Evolutionary conservation across 2,329 filamentous ascomycete species (phyloP).

Genomic region (Colletotrichum sansevieriae): DNA sequence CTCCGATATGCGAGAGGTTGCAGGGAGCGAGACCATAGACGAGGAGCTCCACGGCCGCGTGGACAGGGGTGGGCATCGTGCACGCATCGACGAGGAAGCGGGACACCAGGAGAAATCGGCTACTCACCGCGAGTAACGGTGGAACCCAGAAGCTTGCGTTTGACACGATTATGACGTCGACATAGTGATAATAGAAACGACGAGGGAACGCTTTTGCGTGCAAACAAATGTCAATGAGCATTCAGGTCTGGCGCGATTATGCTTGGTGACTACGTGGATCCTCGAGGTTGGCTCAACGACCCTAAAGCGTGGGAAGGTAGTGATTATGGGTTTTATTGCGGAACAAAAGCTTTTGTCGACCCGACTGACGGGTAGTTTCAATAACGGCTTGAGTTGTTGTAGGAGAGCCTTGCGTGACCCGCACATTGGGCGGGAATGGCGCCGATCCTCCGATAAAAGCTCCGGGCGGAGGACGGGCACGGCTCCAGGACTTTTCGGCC

Average conservation of each 20-base stretch:
- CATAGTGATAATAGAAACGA: background rate
- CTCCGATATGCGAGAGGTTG: slow-evolving; percentile 61
- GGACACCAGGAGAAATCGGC: slow-evolving; percentile 40
- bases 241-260: no score
- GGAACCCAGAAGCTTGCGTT: background rate
- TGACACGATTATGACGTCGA: no score
- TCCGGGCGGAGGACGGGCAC: no score
- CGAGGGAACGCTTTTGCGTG: background rate
- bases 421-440: background rate
- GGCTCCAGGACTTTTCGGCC: background rate
- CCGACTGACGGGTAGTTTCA: no score
- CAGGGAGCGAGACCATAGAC: slow-evolving; percentile 53
- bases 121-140: slow-evolving; percentile 24
- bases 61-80: background rate
- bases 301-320: no score
- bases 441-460: background rate
- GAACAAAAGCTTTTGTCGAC: no score
- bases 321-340: no score
- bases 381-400: no score
- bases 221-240: no score
- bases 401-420: background rate
- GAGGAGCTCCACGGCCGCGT: slow-evolving; percentile 23
- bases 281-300: no score
- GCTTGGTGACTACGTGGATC: no score
- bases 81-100: slow-evolving; percentile 28